A percentile compares a stretch with the other conserved stretches of the same genome.
Evolutionary conservation across 768 basidiomycete species (phyloP).

Genomic region (Mycena indigotica): DNA sequence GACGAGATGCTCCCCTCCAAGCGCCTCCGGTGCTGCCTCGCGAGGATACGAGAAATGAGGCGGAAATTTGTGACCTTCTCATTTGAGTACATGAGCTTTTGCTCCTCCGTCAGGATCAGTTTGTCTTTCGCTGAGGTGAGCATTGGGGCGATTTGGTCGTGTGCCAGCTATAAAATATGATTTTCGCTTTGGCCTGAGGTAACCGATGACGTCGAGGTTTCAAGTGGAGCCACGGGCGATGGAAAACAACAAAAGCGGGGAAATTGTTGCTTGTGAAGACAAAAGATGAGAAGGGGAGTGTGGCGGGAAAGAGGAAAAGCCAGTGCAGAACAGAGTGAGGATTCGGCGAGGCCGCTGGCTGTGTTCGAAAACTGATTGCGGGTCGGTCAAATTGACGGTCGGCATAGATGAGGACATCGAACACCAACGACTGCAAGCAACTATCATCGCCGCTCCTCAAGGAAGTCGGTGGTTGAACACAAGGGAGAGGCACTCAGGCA

Average conservation of each 20-base stretch:
- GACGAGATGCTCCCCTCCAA: conserved; percentile 44
- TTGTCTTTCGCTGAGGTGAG: neutral
- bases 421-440: too few relatives aligned
- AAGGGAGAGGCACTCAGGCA: too few relatives aligned
- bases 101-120: conserved; percentile 39
- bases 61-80: conserved; percentile 61
- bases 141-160: neutral
- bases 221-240: neutral
- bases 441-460: too few relatives aligned
- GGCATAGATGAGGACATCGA: too few relatives aligned
- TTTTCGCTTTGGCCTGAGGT: neutral
- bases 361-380: too few relatives aligned
- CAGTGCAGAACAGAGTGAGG: neutral
- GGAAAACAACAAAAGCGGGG: neutral
- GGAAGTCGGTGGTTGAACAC: too few relatives aligned
- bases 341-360: neutral
- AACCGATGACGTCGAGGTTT: neutral
- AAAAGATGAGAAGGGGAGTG: too few relatives aligned
- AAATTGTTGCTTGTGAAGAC: neutral
- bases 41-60: conserved; percentile 50
- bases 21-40: conserved; percentile 46
- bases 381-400: too few relatives aligned
- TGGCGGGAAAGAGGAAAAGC: neutral
- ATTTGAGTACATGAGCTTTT: conserved; percentile 51
- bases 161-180: neutral